A percentile compares a stretch with the other conserved stretches of the same genome.
Evolutionary conservation across 345 rosid genomes (phyloP).

Genomic region (Hibiscus mutabilis): DNA sequence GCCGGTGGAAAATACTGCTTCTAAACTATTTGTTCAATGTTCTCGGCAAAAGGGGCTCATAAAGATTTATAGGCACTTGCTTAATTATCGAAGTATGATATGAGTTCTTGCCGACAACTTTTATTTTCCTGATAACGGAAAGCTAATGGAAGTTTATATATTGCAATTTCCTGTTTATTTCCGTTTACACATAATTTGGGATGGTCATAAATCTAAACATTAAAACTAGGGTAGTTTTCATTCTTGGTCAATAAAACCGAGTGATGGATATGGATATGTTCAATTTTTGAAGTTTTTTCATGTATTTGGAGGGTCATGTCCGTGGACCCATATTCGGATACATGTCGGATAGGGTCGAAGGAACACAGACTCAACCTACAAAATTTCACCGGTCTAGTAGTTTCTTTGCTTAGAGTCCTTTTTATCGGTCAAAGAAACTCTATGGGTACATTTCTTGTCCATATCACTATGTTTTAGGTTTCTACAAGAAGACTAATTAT

Average conservation of each 20-base stretch:
- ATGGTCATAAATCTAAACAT: too few relatives aligned
- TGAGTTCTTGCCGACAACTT: slow-evolving; percentile 13
- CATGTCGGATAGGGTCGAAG: not conserved
- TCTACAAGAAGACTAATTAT: slow-evolving; percentile 22
- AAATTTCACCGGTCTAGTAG: not conserved
- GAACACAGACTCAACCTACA: not conserved
- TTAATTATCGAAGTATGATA: slow-evolving; percentile 61
- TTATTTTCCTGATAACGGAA: not conserved
- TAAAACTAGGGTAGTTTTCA: too few relatives aligned
- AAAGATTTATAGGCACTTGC: slow-evolving; percentile 91
- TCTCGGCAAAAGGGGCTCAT: slow-evolving; percentile 90
- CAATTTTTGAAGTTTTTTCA: not conserved
- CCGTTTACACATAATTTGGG: not conserved
- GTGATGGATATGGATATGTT: too few relatives aligned
- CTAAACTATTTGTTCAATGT: slow-evolving; percentile 96
- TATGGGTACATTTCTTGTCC: slow-evolving; percentile 1
- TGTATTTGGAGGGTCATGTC: not conserved
- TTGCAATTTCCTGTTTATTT: not conserved
- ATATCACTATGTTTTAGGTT: slow-evolving; percentile 2
- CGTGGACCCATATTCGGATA: not conserved
- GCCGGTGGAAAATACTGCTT: slow-evolving; percentile 81
- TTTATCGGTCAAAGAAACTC: not conserved
- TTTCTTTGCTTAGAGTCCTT: not conserved
- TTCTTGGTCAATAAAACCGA: too few relatives aligned
- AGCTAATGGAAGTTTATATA: not conserved